Percentiles rank a stretch among this genome's conserved stretches.
Evolutionary conservation across 495 filamentous ascomycete genomes (phyloP).

Genomic region (Tuber borchii): DNA sequence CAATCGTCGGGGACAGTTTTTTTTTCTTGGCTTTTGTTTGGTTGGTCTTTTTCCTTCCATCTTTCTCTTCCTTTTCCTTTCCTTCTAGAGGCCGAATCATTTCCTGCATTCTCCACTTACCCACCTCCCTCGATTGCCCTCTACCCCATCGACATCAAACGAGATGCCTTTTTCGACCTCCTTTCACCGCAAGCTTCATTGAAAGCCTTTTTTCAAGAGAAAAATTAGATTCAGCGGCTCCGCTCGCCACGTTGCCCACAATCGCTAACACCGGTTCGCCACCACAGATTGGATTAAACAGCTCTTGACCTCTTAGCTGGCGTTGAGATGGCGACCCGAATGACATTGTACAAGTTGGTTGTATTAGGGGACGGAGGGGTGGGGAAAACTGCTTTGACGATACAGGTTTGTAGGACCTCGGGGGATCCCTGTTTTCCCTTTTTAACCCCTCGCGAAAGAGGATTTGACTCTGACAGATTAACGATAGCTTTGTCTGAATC

Average conservation of each 20-base stretch:
- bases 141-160: conserved; percentile 11
- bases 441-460: conserved; percentile 15
- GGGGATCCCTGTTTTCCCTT: conserved; percentile 13
- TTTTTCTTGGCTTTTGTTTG: conserved; percentile 6
- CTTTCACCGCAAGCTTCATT: background rate
- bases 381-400: conserved; percentile 94
- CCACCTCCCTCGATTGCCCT: conserved; percentile 20
- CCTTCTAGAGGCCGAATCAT: conserved; percentile 18
- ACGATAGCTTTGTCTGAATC: conserved; percentile 63
- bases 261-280: conserved; percentile 11
- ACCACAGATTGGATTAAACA: conserved; percentile 10
- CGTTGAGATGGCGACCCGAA: conserved; percentile 45
- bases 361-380: conserved; percentile 83
- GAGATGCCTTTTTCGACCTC: conserved; percentile 1
- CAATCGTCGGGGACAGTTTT: background rate
- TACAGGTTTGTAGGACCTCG: conserved; percentile 56
- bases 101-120: conserved; percentile 25
- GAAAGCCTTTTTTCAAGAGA: background rate
- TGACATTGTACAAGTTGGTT: conserved; percentile 98
- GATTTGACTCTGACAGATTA: conserved; percentile 24
- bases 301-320: conserved; percentile 6
- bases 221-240: conserved; percentile 12
- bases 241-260: conserved; percentile 26
- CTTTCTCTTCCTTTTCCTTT: conserved; percentile 7
- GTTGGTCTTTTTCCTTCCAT: conserved; percentile 7